Percentiles rank a stretch among this genome's conserved stretches.
Evolutionary conservation across 2,329 filamentous ascomycete species (phyloP).

Genomic region (Phaeosphaeria sp.): DNA sequence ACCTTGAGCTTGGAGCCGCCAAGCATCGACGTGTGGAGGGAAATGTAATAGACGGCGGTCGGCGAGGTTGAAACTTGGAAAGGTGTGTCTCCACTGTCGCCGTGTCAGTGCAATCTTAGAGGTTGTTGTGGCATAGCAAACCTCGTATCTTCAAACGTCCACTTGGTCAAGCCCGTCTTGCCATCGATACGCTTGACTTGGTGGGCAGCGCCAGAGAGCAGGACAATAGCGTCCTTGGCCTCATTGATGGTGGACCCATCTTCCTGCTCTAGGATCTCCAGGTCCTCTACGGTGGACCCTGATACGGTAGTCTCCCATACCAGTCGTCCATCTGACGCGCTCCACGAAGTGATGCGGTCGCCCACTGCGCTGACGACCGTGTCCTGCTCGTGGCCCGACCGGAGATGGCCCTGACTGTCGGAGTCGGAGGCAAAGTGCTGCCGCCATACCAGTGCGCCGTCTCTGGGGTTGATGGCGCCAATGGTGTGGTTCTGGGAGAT

Average conservation of each 20-base stretch:
- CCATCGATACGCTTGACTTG: constrained; percentile 76
- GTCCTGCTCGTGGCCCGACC: constrained; percentile 79
- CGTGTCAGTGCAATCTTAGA: constrained; percentile 13
- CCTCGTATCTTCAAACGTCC: constrained; percentile 75
- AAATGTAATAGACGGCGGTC: constrained; percentile 76
- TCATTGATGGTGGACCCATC: constrained; percentile 58
- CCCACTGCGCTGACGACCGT: constrained; percentile 78
- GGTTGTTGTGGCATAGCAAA: constrained; percentile 27
- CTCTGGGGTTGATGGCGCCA: constrained; percentile 87
- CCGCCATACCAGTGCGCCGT: constrained; percentile 85
- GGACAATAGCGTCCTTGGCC: constrained; percentile 72
- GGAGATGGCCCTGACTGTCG: constrained; percentile 57
- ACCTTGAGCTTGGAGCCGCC: constrained; percentile 79
- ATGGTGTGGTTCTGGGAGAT: constrained; percentile 83
- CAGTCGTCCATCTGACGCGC: constrained; percentile 79
- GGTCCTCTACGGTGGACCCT: constrained; percentile 65
- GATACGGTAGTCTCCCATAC: constrained; percentile 73
- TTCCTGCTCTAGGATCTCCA: constrained; percentile 79
- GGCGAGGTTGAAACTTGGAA: constrained; percentile 76
- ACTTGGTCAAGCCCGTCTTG: constrained; percentile 73
- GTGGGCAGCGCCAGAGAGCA: constrained; percentile 65
- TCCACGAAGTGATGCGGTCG: constrained; percentile 77
- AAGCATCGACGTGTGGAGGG: constrained; percentile 70
- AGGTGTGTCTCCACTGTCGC: constrained; percentile 68
- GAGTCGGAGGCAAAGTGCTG: constrained; percentile 67